A percentile compares a stretch with the other conserved stretches of the same genome.
These are phyloP conservation scores for Podospora bellae-mahoneyi DNA, from an alignment of 495 filamentous ascomycete genomes.

Conservation along the genomic window DNA sequence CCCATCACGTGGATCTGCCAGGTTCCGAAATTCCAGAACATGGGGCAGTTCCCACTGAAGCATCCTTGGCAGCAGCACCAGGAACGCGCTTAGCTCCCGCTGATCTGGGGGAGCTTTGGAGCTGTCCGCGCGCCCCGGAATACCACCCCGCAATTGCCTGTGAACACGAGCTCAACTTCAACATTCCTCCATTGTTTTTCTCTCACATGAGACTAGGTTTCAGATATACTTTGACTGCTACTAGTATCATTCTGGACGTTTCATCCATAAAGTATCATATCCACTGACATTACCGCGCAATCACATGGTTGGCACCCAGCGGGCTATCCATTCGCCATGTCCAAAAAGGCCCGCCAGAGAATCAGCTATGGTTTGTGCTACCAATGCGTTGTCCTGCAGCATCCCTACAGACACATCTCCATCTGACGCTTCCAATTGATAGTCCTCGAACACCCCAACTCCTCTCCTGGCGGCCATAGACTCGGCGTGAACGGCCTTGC, in stretches of 20 bases:
- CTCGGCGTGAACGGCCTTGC: slow-evolving; percentile 92
- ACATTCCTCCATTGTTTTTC: background rate
- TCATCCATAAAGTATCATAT: too few relatives aligned
- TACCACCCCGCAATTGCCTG: background rate
- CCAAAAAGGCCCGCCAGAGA: slow-evolving; percentile 61
- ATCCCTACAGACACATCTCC: background rate
- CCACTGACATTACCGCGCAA: background rate
- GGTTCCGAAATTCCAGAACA: background rate
- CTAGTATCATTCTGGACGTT: too few relatives aligned
- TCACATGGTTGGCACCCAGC: background rate
- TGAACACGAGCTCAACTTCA: background rate
- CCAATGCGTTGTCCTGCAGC: background rate
- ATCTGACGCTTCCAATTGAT: slow-evolving; percentile 5
- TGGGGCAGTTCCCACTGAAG: background rate
- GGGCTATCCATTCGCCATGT: slow-evolving; percentile 41
- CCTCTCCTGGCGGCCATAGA: slow-evolving; percentile 78
- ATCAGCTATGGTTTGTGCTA: slow-evolving; percentile 60
- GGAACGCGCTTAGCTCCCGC: slow-evolving; percentile 4
- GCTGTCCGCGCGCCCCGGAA: background rate
- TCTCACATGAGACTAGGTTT: background rate
- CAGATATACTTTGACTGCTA: too few relatives aligned
- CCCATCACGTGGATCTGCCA: background rate
- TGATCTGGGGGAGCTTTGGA: background rate
- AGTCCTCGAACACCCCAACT: slow-evolving; percentile 94
- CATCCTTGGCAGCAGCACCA: slow-evolving; percentile 4